Conservation (phyloP, 495 filamentous ascomycete genomes). For the Evernia prunastri region DNA sequence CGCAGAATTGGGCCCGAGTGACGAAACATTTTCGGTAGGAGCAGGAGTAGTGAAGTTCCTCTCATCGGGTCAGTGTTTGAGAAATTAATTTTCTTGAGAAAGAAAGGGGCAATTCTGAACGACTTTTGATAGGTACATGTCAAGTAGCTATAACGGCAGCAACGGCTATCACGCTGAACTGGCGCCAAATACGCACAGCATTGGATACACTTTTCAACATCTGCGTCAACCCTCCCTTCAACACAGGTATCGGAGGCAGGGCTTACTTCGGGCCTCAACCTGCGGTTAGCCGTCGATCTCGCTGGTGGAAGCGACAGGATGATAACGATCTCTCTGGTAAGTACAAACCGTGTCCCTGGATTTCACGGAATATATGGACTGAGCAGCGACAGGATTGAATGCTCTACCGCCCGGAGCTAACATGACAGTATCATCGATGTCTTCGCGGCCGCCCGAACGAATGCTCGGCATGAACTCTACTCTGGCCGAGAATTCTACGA, state of each 20-base stretch:
- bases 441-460: neutral
- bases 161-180: constrained; percentile 2
- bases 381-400: neutral
- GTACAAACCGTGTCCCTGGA: neutral
- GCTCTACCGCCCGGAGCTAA: neutral
- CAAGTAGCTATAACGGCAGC: constrained; percentile 9
- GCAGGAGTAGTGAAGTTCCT: constrained; percentile 8
- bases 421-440: neutral
- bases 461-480: neutral
- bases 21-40: neutral
- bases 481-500: neutral
- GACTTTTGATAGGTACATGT: neutral
- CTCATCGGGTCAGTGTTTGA: constrained; percentile 1
- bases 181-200: constrained; percentile 9
- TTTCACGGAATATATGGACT: neutral
- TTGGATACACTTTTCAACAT: constrained; percentile 5
- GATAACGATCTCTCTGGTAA: neutral
- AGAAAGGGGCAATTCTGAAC: neutral
- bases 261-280: neutral
- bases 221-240: neutral
- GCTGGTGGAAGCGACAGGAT: neutral
- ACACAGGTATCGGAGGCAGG: neutral
- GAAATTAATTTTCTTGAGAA: too few relatives aligned
- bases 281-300: neutral
- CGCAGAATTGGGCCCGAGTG: constrained; percentile 1